phyloP scores from a whole-genome alignment of 108 stramenopile species.

The Skeletonema menzelii region DNA sequence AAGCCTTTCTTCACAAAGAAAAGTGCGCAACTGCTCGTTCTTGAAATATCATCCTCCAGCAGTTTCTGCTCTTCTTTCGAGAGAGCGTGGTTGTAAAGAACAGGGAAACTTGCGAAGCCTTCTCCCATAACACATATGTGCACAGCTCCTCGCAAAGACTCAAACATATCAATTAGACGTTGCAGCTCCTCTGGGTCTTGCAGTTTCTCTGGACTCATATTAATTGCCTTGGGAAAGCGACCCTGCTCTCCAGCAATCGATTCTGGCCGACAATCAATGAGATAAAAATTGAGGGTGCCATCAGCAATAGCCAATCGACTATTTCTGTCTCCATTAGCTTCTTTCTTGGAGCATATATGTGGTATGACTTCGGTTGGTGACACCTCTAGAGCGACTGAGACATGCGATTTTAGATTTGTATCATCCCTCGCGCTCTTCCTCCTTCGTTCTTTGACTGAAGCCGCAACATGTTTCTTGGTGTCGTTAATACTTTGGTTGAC shows the following conservation, averaged over 20 bases:
- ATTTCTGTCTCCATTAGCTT: slow-evolving; percentile 19
- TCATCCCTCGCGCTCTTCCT: slow-evolving; percentile 21
- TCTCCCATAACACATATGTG: slow-evolving; percentile 84
- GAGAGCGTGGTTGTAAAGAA: slow-evolving; percentile 60
- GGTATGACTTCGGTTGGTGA: slow-evolving; percentile 73
- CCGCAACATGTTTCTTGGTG: slow-evolving; percentile 40
- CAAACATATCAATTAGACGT: slow-evolving; percentile 72
- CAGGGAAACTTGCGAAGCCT: slow-evolving; percentile 77
- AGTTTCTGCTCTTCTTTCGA: slow-evolving; percentile 54
- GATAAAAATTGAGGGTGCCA: slow-evolving; percentile 64
- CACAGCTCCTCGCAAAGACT: slow-evolving; percentile 72
- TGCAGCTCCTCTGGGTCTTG: slow-evolving; percentile 66
- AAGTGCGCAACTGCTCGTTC: slow-evolving; percentile 75
- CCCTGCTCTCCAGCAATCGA: slow-evolving; percentile 66
- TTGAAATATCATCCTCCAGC: slow-evolving; percentile 74
- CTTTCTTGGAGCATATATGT: slow-evolving; percentile 66
- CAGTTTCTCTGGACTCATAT: slow-evolving; percentile 65
- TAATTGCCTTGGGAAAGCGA: slow-evolving; percentile 74
- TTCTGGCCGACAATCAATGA: slow-evolving; percentile 80
- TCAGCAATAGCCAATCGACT: slow-evolving; percentile 9
- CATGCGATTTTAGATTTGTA: slow-evolving; percentile 26
- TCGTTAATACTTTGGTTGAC: slow-evolving; percentile 47
- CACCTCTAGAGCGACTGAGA: slow-evolving; percentile 58
- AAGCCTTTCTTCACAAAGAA: slow-evolving; percentile 92
- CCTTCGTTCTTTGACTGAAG: slow-evolving; percentile 34